Evolutionary conservation across 495 filamentous ascomycete genomes (phyloP).

Genomic region (Aspergillus sparsus): DNA sequence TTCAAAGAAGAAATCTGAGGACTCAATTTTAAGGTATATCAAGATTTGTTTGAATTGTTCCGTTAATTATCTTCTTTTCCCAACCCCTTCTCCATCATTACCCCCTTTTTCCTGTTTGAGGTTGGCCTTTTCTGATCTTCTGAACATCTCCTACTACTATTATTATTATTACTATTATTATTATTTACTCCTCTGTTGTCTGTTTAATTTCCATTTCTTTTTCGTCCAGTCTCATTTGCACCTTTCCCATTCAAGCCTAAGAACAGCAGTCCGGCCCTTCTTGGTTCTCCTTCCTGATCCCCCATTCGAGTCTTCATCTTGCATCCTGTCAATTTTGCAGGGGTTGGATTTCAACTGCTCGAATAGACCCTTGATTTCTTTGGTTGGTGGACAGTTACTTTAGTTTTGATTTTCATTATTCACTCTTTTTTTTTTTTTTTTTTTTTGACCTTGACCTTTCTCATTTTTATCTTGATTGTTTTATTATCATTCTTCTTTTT

Average conservation of each 20-base stretch:
- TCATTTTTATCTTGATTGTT: conserved; percentile 29
- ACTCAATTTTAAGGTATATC: not conserved
- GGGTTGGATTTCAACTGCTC: conserved; percentile 12
- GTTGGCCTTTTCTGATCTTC: conserved; percentile 8
- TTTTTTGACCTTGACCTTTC: conserved; percentile 19
- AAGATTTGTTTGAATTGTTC: not conserved
- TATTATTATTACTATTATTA: too few species aligned
- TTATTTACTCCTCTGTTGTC: too few species aligned
- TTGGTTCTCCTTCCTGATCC: conserved; percentile 12
- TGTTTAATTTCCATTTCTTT: conserved; percentile 11
- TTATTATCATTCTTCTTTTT: conserved; percentile 13
- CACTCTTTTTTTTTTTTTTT: not conserved
- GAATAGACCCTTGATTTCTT: conserved; percentile 26
- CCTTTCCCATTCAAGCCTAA: conserved; percentile 19
- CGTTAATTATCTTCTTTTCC: conserved; percentile 12
- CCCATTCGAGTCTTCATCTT: conserved; percentile 10
- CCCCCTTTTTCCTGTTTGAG: conserved; percentile 20
- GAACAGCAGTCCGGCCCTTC: conserved; percentile 1
- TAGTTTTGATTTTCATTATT: conserved; percentile 7
- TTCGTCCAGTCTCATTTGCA: conserved; percentile 6
- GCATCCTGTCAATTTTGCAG: conserved; percentile 32
- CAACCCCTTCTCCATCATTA: conserved; percentile 11
- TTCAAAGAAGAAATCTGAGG: too few species aligned
- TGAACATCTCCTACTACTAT: not conserved
- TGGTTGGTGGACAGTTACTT: conserved; percentile 25